Base-by-base conservation (phyloP, 2,329 filamentous ascomycete species). In the Diaporthe sp. region DNA sequence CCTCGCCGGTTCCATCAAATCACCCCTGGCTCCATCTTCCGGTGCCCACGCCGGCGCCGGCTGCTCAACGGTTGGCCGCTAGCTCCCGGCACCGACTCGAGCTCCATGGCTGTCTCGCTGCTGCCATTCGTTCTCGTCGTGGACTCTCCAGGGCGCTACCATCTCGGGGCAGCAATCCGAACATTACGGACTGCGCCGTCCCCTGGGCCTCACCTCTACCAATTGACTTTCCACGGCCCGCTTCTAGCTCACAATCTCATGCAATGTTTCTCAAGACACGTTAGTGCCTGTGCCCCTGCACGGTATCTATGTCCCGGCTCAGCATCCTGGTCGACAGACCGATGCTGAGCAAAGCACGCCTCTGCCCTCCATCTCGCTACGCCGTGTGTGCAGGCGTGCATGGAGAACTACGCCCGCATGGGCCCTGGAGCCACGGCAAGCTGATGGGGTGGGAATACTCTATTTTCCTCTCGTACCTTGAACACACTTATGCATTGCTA, bases 401-500 rank as follows among this genome's bases (percentile, higher is more conserved):
- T 61, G 37, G 58, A 12, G 10, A 42, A 42, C n/a, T 42, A 42
- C 58, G 58, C 58, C n/a, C 58, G 58, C 58, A 42, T 42, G 31
- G n/a, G 58, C 37, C 58, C 37, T 55, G 71, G 46, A 65, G 75
- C 60, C 72, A 76, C 61, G 49, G 73, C 51, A 46, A 58, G 44
- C 55, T 57, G 39, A 61, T 57, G 68, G 44, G 17, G 37, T 34
- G 28, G n/a, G 28, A 42, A 46, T 37, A 46, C 42, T 46, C 25
- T 68, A 37, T 71, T 72, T 62, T 71, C 57, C 67, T 42, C 61
- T 68, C 57, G 73, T 77, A 71, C 74, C 67, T 74, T 55, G 65
- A 62, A 61, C 71, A 67, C 25, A 68, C 58, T 72, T 46, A 76
- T 71, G 71, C 74, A 74, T 57, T 77, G 71, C 74, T 72, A 76